Percentiles rank a stretch among this genome's conserved stretches.
Conservation (phyloP, 2,329 filamentous ascomycete species). For the Hymenoscyphus occultus region DNA sequence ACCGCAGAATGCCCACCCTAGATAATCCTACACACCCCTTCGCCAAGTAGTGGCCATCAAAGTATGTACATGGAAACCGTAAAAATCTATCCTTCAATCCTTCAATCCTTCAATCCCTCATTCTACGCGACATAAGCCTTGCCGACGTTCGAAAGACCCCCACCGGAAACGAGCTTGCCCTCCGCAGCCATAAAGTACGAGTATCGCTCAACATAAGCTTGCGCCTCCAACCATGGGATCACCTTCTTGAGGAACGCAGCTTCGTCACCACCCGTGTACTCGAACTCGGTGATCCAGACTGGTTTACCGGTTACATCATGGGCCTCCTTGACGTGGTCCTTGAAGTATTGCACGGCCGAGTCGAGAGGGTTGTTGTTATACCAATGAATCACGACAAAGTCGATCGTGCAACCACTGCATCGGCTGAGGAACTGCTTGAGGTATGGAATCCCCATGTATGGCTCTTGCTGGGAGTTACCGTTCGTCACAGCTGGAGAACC, state of each 20-base stretch:
- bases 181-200: slow-evolving; percentile 39
- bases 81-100: no score
- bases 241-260: slow-evolving; percentile 42
- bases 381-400: slow-evolving; percentile 48
- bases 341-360: slow-evolving; percentile 40
- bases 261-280: slow-evolving; percentile 34
- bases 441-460: slow-evolving; percentile 43
- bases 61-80: slow-evolving; percentile 13
- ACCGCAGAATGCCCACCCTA: background rate
- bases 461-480: slow-evolving; percentile 31
- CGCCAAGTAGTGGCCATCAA: background rate
- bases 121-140: slow-evolving; percentile 8
- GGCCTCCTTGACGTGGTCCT: slow-evolving; percentile 42
- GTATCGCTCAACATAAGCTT: slow-evolving; percentile 40
- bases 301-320: slow-evolving; percentile 38
- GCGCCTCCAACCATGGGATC: slow-evolving; percentile 44
- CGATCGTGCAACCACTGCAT: slow-evolving; percentile 44
- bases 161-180: slow-evolving; percentile 34
- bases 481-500: slow-evolving; percentile 49
- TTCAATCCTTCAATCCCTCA: background rate
- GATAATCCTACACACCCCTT: slow-evolving; percentile 7
- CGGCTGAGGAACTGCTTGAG: slow-evolving; percentile 43
- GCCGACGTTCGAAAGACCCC: slow-evolving; percentile 12
- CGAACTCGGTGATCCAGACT: slow-evolving; percentile 49
- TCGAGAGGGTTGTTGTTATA: slow-evolving; percentile 39